These are phyloP conservation scores for Mycena kentingensis DNA, from an alignment of 768 basidiomycete species.

Conservation along the genomic window DNA sequence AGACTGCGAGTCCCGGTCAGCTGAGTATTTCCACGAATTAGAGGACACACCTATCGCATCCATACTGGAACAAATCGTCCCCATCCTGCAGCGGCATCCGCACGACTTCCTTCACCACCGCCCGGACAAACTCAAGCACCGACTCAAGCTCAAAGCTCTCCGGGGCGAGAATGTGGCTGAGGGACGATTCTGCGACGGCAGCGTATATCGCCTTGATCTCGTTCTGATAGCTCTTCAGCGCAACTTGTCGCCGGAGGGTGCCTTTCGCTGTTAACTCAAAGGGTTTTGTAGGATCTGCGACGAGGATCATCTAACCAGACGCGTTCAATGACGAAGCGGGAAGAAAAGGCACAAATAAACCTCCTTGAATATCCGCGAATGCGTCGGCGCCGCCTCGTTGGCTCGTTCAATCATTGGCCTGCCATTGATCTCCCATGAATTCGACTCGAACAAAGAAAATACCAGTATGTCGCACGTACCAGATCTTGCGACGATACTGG, in stretches of 20 bases:
- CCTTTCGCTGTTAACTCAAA: slow-evolving; percentile 28
- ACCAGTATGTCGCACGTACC: slow-evolving; percentile 20
- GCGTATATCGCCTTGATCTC: slow-evolving; percentile 30
- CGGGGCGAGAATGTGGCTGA: slow-evolving; percentile 8
- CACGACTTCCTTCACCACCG: slow-evolving; percentile 35
- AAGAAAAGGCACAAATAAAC: slow-evolving; percentile 20
- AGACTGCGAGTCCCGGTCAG: slow-evolving; percentile 27
- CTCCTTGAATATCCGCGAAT: slow-evolving; percentile 51
- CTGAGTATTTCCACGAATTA: background rate
- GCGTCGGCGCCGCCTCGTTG: slow-evolving; percentile 44
- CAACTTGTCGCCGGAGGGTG: slow-evolving; percentile 22
- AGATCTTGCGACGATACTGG: slow-evolving; percentile 29
- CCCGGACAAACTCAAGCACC: slow-evolving; percentile 33
- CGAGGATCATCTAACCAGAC: slow-evolving; percentile 13
- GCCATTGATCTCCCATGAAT: background rate
- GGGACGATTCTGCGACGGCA: slow-evolving; percentile 13
- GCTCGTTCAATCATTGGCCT: slow-evolving; percentile 45
- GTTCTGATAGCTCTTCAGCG: slow-evolving; percentile 24
- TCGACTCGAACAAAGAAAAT: slow-evolving; percentile 2
- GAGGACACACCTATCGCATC: slow-evolving; percentile 40
- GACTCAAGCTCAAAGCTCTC: slow-evolving; percentile 1
- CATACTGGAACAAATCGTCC: slow-evolving; percentile 42
- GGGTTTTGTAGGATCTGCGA: background rate
- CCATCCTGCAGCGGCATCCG: slow-evolving; percentile 27
- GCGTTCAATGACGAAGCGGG: background rate